Conservation (phyloP, 2,329 filamentous ascomycete species). For the Ophiostoma sp. region DNA sequence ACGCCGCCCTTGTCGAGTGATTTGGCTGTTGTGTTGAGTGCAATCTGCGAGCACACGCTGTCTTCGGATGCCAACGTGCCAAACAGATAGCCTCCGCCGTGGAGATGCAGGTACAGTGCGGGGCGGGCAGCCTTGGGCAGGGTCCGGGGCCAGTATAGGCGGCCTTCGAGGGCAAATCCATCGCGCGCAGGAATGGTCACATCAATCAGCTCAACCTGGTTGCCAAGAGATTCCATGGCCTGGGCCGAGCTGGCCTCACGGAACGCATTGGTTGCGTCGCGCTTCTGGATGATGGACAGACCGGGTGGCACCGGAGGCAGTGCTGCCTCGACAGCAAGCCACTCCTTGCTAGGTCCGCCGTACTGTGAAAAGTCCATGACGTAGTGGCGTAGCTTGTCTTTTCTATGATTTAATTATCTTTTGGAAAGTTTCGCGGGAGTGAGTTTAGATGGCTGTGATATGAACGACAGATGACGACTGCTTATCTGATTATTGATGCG, state of each 20-base stretch:
- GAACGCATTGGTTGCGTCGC: constrained; percentile 30
- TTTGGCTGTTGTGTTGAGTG: constrained; percentile 31
- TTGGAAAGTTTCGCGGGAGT: not conserved
- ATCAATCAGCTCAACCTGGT: constrained; percentile 35
- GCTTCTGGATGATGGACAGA: constrained; percentile 29
- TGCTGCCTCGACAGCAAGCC: constrained; percentile 37
- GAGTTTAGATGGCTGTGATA: not conserved
- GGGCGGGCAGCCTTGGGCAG: constrained; percentile 47
- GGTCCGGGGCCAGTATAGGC: constrained; percentile 30
- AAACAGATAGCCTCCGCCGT: constrained; percentile 41
- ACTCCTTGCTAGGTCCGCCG: constrained; percentile 39
- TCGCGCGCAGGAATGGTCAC: constrained; percentile 29
- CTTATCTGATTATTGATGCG: not conserved
- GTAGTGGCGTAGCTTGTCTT: no score
- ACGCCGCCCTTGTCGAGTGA: constrained; percentile 29
- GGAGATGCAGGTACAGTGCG: constrained; percentile 25
- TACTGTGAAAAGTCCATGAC: constrained; percentile 35
- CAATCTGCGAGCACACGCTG: constrained; percentile 44
- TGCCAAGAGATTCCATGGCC: constrained; percentile 29
- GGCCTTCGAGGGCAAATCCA: constrained; percentile 30
- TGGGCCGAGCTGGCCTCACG: constrained; percentile 34
- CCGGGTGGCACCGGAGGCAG: constrained; percentile 30
- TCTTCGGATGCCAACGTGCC: constrained; percentile 51
- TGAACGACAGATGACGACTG: not conserved
- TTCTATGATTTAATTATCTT: not conserved